Evolutionary conservation across 768 basidiomycete genomes (phyloP), one percentile per base, ranked within the genome.

Genomic region (Cubamyces sp.): DNA sequence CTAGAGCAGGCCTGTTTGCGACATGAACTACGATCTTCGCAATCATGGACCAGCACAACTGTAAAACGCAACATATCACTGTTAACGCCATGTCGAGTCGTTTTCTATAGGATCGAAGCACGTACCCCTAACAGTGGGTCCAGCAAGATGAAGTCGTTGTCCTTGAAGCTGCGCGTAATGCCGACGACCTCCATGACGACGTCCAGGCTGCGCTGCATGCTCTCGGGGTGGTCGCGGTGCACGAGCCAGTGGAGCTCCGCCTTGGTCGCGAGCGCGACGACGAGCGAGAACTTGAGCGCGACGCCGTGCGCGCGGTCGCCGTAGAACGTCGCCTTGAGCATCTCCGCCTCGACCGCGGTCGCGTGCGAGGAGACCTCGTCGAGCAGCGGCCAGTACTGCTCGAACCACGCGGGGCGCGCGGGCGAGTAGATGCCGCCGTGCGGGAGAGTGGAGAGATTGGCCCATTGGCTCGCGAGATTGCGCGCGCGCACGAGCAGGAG

Each of bases 61-160:
- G 48, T 26, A 18, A 14, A 25, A 40, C 23, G 14, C 28, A 34
- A 11, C 42, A 15, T 11, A 40, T 48, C 42, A 42, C n/a, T 9
- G 14, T 49, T 25, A n/a, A 15, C 48, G 5, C 11, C 26, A 7
- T 3, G 12, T 11, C 19, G 3, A n/a, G 16, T 7, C 41, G 23
- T 28, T 28, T 41, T 8, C 28, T 3, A 8, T 3, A 57, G 42
- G 19, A 39, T 42, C 28, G 12, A 8, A 16, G 15, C 19, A 57
- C 66, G 23, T 54, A 70, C 69, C 51, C 68, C 71, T 9, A 70
- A 56, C 9, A 69, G 52, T 18, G 68, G 71, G 28, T 70, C 70
- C 5, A 71, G 58, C 46, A 70, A 49, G 37, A 61, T 61, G 49
- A 66, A 69, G 47, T 70, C 70, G 23, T 68, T 67, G 39, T 68